Base-by-base conservation (phyloP, 495 filamentous ascomycete genomes). In the Trichodelitschia bisporula region DNA sequence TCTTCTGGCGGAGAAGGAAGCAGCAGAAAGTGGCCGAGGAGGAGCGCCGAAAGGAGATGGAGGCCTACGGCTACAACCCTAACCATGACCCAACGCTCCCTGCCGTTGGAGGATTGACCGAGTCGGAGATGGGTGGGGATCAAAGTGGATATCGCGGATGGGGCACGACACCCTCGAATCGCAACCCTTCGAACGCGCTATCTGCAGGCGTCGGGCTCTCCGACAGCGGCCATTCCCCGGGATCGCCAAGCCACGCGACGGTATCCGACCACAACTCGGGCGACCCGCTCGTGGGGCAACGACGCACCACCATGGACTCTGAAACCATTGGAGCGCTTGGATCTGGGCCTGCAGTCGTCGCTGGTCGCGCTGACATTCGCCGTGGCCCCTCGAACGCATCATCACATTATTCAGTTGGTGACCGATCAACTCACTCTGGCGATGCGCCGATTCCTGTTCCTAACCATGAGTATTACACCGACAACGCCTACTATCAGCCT, bases 371-470 rank as follows among this genome's bases (percentile, higher is more conserved):
- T 15, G 72, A 73, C 40, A 73, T 95, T 18, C 76, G 76, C 38
- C 75, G 86, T 21, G 86, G 86, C 2, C 74, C 84, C 10, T 92
- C 82, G 1, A 97, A 97, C 50, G 86, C 86, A 13, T 97, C 86
- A 2, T 95, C 86, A 1, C 79, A 77, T 6, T 97, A 97, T 49
- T 93, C 84, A 19, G 69, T 69, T 9, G 75, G 63, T 8, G 70
- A 71, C 26, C 64, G 66, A 27, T 93, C 89, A 2, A 83, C 93
- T 40, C 69, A 66, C 4, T 92, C 82, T 5, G 77, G 72, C 4
- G 72, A 89, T 23, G 69, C 61, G 21, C 62, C 59, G 19, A 55
- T 69, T 42, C 63, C 62, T 15, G 53, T 50, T 4, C 48, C 43
- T 18, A 57, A 56, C 38, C 43, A 64, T 29, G 53, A 63, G 18